Percentiles rank a stretch among this genome's conserved stretches.
phyloP scores from a whole-genome alignment of 2,329 filamentous ascomycete species.

The Scorias spongiosa region DNA sequence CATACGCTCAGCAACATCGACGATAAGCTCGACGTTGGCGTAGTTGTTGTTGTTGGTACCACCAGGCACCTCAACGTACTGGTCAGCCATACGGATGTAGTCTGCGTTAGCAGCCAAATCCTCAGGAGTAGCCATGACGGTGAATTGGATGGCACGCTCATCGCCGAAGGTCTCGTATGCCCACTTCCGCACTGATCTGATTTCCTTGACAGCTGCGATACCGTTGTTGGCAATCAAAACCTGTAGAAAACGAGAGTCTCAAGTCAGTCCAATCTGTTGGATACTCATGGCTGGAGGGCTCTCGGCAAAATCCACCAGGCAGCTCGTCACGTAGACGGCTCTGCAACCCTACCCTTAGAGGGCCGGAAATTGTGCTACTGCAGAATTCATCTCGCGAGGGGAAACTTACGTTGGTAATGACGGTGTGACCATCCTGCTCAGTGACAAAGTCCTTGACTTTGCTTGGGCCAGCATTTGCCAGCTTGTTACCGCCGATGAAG shows the following conservation, averaged over 20 bases:
- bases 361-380: too few relatives aligned
- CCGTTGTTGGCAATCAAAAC: slow-evolving; percentile 99
- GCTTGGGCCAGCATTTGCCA: slow-evolving; percentile 66
- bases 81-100: slow-evolving; percentile 98
- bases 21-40: slow-evolving; percentile 97
- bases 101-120: slow-evolving; percentile 95
- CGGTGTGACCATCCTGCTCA: slow-evolving; percentile 79
- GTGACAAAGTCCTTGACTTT: slow-evolving; percentile 95
- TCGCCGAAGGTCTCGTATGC: slow-evolving; percentile 99
- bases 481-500: slow-evolving; percentile 89
- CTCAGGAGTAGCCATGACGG: slow-evolving; percentile 97
- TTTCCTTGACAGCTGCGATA: slow-evolving; percentile 98
- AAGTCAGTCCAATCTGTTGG: too few relatives aligned
- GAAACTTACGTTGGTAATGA: slow-evolving; percentile 81
- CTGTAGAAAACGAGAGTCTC: slow-evolving; percentile 30
- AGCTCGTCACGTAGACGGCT: too few relatives aligned
- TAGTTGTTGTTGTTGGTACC: slow-evolving; percentile 99
- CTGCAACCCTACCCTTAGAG: too few relatives aligned
- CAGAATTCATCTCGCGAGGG: neutral
- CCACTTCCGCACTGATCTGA: slow-evolving; percentile 98
- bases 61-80: slow-evolving; percentile 97
- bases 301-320: too few relatives aligned
- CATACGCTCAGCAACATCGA: slow-evolving; percentile 97
- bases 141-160: slow-evolving; percentile 96
- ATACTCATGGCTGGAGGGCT: too few relatives aligned